Percentiles rank a stretch among this genome's conserved stretches.
Conservation (phyloP, 2,329 filamentous ascomycete species). For the Plectosphaerella cucumerina region DNA sequence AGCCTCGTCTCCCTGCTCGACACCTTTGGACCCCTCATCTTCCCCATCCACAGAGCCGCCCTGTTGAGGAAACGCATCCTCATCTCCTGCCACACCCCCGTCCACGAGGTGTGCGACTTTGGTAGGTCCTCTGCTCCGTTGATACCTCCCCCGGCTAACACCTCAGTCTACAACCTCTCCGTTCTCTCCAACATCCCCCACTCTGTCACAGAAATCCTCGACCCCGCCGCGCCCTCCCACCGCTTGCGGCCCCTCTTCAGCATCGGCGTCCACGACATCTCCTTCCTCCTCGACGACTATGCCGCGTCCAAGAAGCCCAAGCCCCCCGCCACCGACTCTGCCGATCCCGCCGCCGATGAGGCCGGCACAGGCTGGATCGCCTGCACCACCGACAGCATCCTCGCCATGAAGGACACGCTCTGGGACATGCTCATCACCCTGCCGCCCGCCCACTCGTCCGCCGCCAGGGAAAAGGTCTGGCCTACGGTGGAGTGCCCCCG, state of each 20-base stretch:
- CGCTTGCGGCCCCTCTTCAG: slow-evolving; percentile 83
- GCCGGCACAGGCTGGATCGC: slow-evolving; percentile 75
- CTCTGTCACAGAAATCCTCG: slow-evolving; percentile 66
- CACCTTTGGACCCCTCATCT: slow-evolving; percentile 84
- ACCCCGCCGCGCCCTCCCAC: slow-evolving; percentile 54
- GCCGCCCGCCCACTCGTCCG: slow-evolving; percentile 56
- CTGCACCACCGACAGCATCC: slow-evolving; percentile 91
- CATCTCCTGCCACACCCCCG: slow-evolving; percentile 80
- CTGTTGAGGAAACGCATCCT: slow-evolving; percentile 83
- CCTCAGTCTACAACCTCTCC: slow-evolving; percentile 88
- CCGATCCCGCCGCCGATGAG: slow-evolving; percentile 38
- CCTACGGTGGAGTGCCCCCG: slow-evolving; percentile 68
- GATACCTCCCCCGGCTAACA: slow-evolving; percentile 14
- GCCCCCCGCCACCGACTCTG: slow-evolving; percentile 18
- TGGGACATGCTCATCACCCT: slow-evolving; percentile 89
- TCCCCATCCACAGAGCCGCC: slow-evolving; percentile 84
- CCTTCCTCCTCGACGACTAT: slow-evolving; percentile 64
- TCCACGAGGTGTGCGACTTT: slow-evolving; percentile 83
- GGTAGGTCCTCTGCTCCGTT: slow-evolving; percentile 47
- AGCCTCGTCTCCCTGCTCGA: slow-evolving; percentile 75
- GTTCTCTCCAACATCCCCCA: slow-evolving; percentile 84
- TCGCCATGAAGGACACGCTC: slow-evolving; percentile 78
- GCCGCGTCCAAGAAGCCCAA: slow-evolving; percentile 35
- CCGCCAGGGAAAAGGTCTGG: slow-evolving; percentile 62
- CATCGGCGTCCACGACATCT: slow-evolving; percentile 89